Conservation (phyloP, 306 rosid species). For the Arachis hypogaea region DNA sequence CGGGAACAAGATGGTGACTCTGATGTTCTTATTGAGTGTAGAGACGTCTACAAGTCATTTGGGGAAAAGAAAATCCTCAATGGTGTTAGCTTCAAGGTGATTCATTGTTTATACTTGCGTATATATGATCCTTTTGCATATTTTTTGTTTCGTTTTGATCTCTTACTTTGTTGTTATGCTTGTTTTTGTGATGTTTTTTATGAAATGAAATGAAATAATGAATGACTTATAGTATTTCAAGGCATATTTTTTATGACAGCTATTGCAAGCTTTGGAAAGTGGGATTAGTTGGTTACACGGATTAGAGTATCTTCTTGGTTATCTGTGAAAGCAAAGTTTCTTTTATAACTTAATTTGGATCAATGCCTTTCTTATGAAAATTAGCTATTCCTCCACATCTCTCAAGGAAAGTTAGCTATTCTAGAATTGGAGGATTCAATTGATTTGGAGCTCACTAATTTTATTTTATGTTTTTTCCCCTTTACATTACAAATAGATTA, state of each 20-base stretch:
- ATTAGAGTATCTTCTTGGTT: slow-evolving; percentile 1
- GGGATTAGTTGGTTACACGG: neutral
- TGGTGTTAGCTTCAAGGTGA: slow-evolving; percentile 99
- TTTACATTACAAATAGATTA: slow-evolving; percentile 61
- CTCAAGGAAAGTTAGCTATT: neutral
- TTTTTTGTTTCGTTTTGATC: neutral
- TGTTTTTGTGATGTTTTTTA: neutral
- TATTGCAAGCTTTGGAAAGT: no score
- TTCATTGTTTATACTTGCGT: slow-evolving; percentile 44
- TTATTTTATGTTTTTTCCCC: neutral
- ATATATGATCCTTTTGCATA: neutral
- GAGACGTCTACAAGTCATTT: slow-evolving; percentile 84
- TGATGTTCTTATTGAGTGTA: slow-evolving; percentile 93
- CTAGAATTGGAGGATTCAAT: neutral
- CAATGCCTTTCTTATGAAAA: neutral
- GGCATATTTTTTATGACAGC: neutral
- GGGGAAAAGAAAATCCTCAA: slow-evolving; percentile 93
- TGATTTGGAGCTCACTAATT: slow-evolving; percentile 31
- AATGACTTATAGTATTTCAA: neutral
- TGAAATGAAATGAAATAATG: slow-evolving; percentile 7
- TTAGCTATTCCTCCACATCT: neutral
- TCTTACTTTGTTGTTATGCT: neutral
- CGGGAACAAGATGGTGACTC: slow-evolving; percentile 63
- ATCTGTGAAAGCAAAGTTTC: neutral
- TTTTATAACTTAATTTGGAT: neutral